These are phyloP conservation scores for Spergularia bocconei DNA, from an alignment of 148 eudicot species.

Conservation along the genomic window DNA sequence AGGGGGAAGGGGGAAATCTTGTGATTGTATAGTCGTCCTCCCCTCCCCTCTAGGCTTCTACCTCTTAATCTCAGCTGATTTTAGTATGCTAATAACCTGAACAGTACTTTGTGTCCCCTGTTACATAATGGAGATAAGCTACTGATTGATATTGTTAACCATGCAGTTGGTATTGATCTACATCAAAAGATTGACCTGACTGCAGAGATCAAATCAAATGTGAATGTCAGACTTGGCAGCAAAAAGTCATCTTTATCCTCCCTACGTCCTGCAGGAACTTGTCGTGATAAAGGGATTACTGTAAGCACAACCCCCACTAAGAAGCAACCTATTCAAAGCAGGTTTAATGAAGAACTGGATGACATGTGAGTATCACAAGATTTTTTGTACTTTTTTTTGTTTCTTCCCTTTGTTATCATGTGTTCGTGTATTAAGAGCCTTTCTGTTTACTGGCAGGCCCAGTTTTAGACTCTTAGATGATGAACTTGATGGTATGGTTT, in stretches of 20 bases:
- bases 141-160: conserved; percentile 20
- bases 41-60: no score
- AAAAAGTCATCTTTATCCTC: conserved; percentile 34
- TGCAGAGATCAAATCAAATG: conserved; percentile 34
- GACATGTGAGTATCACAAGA: conserved; percentile 41
- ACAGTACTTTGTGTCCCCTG: neutral
- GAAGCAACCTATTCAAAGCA: conserved; percentile 31
- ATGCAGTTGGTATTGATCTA: conserved; percentile 87
- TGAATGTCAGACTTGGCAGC: conserved; percentile 32
- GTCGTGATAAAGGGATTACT: conserved; percentile 37
- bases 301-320: conserved; percentile 32
- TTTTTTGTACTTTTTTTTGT: no score
- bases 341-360: conserved; percentile 27
- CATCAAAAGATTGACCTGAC: conserved; percentile 52
- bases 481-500: conserved; percentile 56
- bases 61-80: no score
- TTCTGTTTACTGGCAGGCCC: conserved; percentile 53
- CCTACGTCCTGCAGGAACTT: conserved; percentile 37
- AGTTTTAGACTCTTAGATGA: conserved; percentile 80
- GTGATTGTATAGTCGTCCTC: no score
- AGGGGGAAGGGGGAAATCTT: neutral
- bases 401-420: neutral
- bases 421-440: neutral
- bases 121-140: neutral
- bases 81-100: neutral